Evolutionary conservation across 352 stramenopile species (phyloP).

Genomic region (Phytophthora syringae): DNA sequence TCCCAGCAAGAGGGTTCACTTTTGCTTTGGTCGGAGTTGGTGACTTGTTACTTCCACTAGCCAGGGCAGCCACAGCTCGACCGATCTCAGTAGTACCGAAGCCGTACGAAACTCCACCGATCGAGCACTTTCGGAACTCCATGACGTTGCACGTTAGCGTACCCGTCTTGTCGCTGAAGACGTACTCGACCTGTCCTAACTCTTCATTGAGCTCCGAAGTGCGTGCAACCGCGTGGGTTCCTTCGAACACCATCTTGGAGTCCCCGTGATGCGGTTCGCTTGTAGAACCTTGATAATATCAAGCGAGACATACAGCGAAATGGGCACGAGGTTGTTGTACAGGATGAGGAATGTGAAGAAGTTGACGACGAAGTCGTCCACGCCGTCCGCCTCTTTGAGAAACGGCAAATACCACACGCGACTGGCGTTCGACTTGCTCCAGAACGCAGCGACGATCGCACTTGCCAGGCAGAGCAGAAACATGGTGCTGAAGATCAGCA

Average conservation of each 20-base stretch:
- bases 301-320: conserved; percentile 94
- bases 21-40: conserved; percentile 23
- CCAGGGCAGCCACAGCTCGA: conserved; percentile 73
- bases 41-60: conserved; percentile 2
- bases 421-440: conserved; percentile 36
- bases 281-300: conserved; percentile 91
- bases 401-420: conserved; percentile 64
- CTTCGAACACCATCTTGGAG: conserved; percentile 90
- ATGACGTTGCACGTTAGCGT: conserved; percentile 95
- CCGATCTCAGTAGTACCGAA: conserved; percentile 86
- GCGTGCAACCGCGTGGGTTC: conserved; percentile 86
- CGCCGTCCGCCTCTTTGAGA: conserved; percentile 33
- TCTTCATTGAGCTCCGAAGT: conserved; percentile 93
- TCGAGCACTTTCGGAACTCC: conserved; percentile 95
- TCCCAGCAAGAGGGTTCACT: conserved; percentile 12
- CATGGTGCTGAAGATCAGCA: conserved; percentile 77
- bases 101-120: conserved; percentile 92
- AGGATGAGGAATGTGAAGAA: conserved; percentile 94
- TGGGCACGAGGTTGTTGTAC: conserved; percentile 92
- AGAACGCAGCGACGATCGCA: conserved; percentile 68
- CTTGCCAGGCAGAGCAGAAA: conserved; percentile 70
- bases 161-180: conserved; percentile 94
- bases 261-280: conserved; percentile 89
- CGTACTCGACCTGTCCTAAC: conserved; percentile 90
- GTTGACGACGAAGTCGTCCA: conserved; percentile 64